These are phyloP conservation scores for Lagenaria siceraria DNA, from an alignment of 306 rosid genomes.

Conservation along the genomic window DNA sequence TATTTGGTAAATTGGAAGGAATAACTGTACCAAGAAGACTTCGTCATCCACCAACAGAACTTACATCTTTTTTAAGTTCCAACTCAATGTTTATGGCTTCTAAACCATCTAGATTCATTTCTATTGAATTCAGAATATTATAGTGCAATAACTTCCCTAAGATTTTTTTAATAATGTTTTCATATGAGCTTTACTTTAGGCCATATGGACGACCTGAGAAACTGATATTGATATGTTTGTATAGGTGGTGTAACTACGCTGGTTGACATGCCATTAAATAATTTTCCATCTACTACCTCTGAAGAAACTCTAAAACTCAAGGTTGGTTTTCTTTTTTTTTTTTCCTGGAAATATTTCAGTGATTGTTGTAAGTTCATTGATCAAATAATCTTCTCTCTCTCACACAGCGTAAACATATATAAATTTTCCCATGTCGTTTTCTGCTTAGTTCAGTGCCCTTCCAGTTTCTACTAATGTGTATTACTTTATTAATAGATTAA, in stretches of 20 bases:
- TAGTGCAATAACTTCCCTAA: not conserved
- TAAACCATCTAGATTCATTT: not conserved
- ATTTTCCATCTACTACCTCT: slow-evolving; percentile 68
- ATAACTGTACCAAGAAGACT: not conserved
- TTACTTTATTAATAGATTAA: slow-evolving; percentile 34
- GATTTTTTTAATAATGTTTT: not conserved
- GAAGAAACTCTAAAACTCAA: slow-evolving; percentile 67
- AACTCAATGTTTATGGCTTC: not conserved
- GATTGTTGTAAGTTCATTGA: not conserved
- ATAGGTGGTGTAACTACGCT: slow-evolving; percentile 88
- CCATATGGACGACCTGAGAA: slow-evolving; percentile 3
- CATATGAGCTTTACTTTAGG: not conserved
- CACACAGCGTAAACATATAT: not conserved
- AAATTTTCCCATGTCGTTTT: not conserved
- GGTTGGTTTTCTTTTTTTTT: slow-evolving; percentile 20
- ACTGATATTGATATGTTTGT: slow-evolving; percentile 16
- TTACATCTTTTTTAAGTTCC: not conserved
- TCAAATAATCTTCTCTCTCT: not conserved
- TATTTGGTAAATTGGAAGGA: not conserved
- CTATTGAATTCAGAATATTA: not conserved
- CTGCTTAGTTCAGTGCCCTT: not conserved
- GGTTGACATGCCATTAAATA: slow-evolving; percentile 97
- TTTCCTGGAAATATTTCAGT: not conserved
- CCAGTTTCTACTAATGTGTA: slow-evolving; percentile 11
- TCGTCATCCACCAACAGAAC: not conserved